Conservation (phyloP, 2,329 filamentous ascomycete genomes). For the Monosporascus sp. region DNA sequence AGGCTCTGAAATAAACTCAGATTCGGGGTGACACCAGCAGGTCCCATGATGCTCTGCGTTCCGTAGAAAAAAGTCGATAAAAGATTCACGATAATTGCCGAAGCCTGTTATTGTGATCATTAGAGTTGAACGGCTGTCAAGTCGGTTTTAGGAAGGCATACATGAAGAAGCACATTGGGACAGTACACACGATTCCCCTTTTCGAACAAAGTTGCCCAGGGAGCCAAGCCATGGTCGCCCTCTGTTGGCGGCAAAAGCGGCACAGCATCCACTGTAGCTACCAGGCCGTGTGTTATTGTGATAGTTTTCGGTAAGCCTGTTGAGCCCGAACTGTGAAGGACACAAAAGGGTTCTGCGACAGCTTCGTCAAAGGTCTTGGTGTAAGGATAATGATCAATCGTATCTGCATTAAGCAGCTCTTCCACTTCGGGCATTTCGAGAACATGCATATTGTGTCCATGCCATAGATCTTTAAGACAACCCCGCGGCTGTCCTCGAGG, state of each 20-base stretch:
- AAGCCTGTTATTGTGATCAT: conserved; percentile 23
- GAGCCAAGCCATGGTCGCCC: conserved; percentile 21
- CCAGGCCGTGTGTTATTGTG: conserved; percentile 25
- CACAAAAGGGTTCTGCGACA: conserved; percentile 29
- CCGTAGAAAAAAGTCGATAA: conserved; percentile 31
- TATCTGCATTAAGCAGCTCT: conserved; percentile 19
- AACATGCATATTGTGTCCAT: conserved; percentile 20
- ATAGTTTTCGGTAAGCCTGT: conserved; percentile 39
- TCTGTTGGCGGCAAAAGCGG: conserved; percentile 27
- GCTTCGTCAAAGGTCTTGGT: conserved; percentile 28
- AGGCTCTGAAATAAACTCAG: conserved; percentile 29
- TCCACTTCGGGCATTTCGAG: conserved; percentile 22
- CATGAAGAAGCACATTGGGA: conserved; percentile 29
- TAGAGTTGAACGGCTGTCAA: not conserved
- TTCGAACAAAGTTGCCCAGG: conserved; percentile 25
- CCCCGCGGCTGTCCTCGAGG: too few species aligned
- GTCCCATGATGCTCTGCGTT: conserved; percentile 32
- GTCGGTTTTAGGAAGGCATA: conserved; percentile 13
- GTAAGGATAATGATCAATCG: conserved; percentile 20
- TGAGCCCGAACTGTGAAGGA: conserved; percentile 37
- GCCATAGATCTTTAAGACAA: conserved; percentile 11
- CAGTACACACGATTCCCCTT: conserved; percentile 27
- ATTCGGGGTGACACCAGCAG: conserved; percentile 29
- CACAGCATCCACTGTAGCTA: conserved; percentile 32
- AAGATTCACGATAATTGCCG: conserved; percentile 37